phyloP scores from a whole-genome alignment of 83 land plant genomes.

The Larix sibirica region DNA sequence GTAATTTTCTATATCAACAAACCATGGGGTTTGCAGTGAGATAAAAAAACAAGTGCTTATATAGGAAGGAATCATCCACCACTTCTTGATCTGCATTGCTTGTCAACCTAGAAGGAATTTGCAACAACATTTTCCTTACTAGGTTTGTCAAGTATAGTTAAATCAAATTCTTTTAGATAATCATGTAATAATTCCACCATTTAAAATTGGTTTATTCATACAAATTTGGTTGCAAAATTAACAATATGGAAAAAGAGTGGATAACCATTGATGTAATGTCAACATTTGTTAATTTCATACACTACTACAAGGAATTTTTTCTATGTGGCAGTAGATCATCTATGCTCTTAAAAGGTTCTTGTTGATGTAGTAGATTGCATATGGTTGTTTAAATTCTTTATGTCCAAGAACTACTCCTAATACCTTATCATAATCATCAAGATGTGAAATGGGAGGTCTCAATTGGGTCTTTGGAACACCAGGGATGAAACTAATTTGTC shows the following conservation, averaged over 20 bases:
- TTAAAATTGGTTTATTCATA: background rate
- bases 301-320: background rate
- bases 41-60: no score
- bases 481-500: no score
- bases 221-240: background rate
- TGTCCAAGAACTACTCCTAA: background rate
- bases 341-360: background rate
- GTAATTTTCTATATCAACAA: background rate
- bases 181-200: background rate
- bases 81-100: no score
- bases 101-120: no score
- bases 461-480: background rate
- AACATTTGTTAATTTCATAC: background rate
- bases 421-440: no score
- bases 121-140: no score
- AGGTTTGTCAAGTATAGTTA: background rate
- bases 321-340: background rate
- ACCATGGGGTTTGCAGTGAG: background rate
- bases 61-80: no score
- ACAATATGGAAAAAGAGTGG: background rate
- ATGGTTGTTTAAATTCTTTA: no score
- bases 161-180: background rate
- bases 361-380: background rate
- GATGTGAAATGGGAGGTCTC: background rate
- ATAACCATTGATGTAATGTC: background rate